phyloP scores from a whole-genome alignment of 495 filamentous ascomycete genomes.

The Lophiotrema nucula region DNA sequence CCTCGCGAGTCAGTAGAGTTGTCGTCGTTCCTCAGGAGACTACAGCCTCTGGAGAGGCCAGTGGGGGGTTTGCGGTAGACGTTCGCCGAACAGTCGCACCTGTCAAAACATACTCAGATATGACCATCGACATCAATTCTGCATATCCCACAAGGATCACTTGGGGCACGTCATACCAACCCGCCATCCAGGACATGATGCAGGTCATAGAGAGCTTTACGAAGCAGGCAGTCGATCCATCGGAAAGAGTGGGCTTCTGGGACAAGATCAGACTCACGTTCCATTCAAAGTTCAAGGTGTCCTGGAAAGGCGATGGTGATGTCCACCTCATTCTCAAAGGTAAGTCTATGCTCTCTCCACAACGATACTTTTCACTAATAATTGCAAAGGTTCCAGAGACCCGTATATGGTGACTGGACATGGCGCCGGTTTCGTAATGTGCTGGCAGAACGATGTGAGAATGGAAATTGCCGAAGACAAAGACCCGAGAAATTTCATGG shows the following conservation, averaged over 20 bases:
- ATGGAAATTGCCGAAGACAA: constrained; percentile 80
- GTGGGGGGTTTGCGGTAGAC: constrained; percentile 69
- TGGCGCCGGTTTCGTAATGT: constrained; percentile 94
- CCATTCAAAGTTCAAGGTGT: constrained; percentile 84
- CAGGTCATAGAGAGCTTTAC: constrained; percentile 98
- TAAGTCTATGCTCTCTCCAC: constrained; percentile 29
- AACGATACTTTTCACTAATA: too few species aligned
- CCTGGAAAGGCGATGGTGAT: constrained; percentile 94
- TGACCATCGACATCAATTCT: constrained; percentile 87
- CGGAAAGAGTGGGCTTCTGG: constrained; percentile 95
- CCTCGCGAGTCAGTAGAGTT: constrained; percentile 76
- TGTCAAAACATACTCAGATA: constrained; percentile 95
- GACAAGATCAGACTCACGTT: constrained; percentile 95
- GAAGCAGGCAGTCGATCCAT: constrained; percentile 89
- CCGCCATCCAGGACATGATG: constrained; percentile 99
- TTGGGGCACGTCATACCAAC: constrained; percentile 96
- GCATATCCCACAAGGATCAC: constrained; percentile 87
- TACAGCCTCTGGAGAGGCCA: constrained; percentile 47
- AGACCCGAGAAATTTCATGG: constrained; percentile 91
- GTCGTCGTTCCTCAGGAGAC: constrained; percentile 72
- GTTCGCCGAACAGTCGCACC: constrained; percentile 90
- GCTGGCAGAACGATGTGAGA: constrained; percentile 87
- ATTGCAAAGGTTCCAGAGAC: constrained; percentile 67
- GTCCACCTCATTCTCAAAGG: constrained; percentile 93
- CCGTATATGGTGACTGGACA: constrained; percentile 91